These are phyloP conservation scores for Lactarius sanguifluus DNA, from an alignment of 768 basidiomycete species.

Conservation along the genomic window DNA sequence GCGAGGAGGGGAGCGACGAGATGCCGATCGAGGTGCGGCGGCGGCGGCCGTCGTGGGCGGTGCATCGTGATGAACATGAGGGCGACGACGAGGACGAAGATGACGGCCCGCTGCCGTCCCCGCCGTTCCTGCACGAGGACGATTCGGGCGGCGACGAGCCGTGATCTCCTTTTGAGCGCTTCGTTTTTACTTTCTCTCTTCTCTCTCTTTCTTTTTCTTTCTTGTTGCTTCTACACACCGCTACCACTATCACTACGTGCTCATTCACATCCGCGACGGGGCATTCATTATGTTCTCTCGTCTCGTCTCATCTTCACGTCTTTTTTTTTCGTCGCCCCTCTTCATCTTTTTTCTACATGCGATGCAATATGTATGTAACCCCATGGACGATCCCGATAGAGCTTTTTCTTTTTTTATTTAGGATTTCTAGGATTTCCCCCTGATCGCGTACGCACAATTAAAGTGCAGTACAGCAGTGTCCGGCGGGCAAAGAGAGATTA, in stretches of 20 bases:
- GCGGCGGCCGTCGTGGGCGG: slow-evolving; percentile 25
- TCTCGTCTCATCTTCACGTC: no score
- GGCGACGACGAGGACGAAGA: slow-evolving; percentile 7
- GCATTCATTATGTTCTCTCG: background rate
- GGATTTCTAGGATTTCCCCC: background rate
- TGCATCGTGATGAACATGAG: slow-evolving; percentile 13
- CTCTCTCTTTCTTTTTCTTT: background rate
- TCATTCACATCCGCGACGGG: slow-evolving; percentile 9
- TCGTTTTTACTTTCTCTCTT: no score
- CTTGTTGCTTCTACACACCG: background rate
- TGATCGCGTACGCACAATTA: background rate
- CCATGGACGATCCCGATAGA: slow-evolving; percentile 23
- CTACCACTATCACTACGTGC: slow-evolving; percentile 11
- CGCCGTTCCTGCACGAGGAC: background rate
- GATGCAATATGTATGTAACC: slow-evolving; percentile 25
- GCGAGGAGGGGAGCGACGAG: slow-evolving; percentile 3
- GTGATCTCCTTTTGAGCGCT: background rate
- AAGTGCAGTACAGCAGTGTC: background rate
- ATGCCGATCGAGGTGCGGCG: slow-evolving; percentile 29
- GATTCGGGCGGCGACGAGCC: background rate
- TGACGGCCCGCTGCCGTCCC: background rate
- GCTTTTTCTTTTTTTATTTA: background rate
- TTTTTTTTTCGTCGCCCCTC: no score
- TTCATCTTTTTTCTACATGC: background rate
- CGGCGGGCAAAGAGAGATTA: no score